phyloP scores from a whole-genome alignment of 306 rosid genomes.

The Prunus fruticosa region DNA sequence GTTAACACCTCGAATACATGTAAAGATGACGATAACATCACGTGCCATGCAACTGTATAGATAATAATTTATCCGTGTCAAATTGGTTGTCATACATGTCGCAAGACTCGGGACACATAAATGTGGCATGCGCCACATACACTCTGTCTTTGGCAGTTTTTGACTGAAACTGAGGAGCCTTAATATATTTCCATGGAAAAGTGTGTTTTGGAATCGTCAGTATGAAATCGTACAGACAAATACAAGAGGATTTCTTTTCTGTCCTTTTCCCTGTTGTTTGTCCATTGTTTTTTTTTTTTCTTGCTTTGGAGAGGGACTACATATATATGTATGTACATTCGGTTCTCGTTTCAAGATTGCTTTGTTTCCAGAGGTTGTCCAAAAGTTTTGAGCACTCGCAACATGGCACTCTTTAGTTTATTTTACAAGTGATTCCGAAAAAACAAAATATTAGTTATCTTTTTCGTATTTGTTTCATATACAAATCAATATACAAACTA shows the following conservation, averaged over 20 bases:
- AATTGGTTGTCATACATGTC: not conserved
- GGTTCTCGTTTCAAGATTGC: no score
- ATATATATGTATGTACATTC: not conserved
- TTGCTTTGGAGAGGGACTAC: not conserved
- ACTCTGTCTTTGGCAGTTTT: not conserved
- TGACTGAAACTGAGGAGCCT: not conserved
- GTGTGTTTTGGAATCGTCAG: not conserved
- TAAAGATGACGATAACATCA: not conserved
- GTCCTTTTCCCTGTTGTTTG: not conserved
- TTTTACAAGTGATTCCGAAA: not conserved
- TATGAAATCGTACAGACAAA: not conserved
- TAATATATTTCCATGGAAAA: not conserved
- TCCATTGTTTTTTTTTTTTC: not conserved
- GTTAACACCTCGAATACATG: no score
- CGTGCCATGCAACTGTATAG: not conserved
- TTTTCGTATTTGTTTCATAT: constrained; percentile 44
- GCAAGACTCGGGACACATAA: not conserved
- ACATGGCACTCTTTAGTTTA: not conserved
- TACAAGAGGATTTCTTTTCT: not conserved
- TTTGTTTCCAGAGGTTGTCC: no score
- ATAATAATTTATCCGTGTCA: no score
- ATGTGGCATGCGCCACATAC: not conserved
- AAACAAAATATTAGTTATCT: not conserved
- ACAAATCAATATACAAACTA: constrained; percentile 63
- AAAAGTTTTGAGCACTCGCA: no score